Base-by-base conservation (phyloP, 805 yeast genomes). In the Pichia sporocuriosa region DNA sequence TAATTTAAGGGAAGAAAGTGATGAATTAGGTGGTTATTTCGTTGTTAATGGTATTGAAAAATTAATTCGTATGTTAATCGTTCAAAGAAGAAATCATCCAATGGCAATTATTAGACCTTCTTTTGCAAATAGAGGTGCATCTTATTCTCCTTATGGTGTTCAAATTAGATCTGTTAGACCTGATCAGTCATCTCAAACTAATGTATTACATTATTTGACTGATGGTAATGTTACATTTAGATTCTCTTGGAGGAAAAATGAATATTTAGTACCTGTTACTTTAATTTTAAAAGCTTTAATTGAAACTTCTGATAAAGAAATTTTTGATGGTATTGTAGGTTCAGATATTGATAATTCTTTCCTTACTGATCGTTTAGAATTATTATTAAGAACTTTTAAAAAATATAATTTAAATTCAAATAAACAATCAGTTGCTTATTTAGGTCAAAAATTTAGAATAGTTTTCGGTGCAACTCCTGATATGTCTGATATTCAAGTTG, bases 91-190 rank as follows among this genome's bases (percentile, higher is more conserved):
- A 65, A 93, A 93, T 62, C 97, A 89, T 60, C 95, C 97, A 20
- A 87, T 93, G 96, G 97, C 97, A 11, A 79, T 93, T 55, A 82
- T 88, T 45, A 86, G 98, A 68, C 94, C 96, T 26, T 84, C 95
- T 10, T 93, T 90, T 58, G 82, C 81, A 38, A 88, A 88, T 67
- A 82, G 98, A 73, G 98, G 98, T 57, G 83, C 90, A 6, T 66
- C 86, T 7, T 93, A 93, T 66, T 70, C 96, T 31, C 79, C 80
- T 46, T 93, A 66, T 53, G 98, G 98, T 80, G 79, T 93, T 47
- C 97, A 89, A 68, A 83, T 93, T 47, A 79, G 98, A 67, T 78
- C 83, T 47, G 97, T 88, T 3, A 79, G 98, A 60, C 95, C 95
- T 4, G 98, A 93, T 65, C 97, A 93, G 69, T 84, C 96, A 16